Conservation (phyloP, 768 basidiomycete genomes). For the Leucosporidium scottii region DNA sequence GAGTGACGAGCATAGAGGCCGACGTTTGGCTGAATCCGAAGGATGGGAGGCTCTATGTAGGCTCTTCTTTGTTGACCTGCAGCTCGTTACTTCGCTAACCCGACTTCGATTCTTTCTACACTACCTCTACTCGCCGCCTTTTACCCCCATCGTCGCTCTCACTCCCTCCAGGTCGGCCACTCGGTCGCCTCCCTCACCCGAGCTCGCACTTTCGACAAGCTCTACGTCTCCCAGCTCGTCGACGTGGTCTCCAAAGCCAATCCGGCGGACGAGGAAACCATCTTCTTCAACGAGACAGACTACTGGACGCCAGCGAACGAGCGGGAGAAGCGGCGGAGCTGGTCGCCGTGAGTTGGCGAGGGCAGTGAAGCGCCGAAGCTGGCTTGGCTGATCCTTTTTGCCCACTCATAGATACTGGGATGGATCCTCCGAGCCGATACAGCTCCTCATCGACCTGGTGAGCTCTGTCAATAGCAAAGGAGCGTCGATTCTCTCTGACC, state of each 20-base stretch:
- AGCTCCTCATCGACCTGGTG: too few relatives aligned
- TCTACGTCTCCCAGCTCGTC: constrained; percentile 25
- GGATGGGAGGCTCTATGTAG: constrained; percentile 27
- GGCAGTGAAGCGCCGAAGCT: not conserved
- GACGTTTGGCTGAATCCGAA: constrained; percentile 31
- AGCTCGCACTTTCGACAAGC: constrained; percentile 16
- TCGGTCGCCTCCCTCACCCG: constrained; percentile 17
- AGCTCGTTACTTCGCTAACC: too few relatives aligned
- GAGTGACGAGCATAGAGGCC: constrained; percentile 23
- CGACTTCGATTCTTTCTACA: too few relatives aligned
- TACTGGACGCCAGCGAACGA: constrained; percentile 11
- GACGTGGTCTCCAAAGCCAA: constrained; percentile 20
- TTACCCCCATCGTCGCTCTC: too few relatives aligned
- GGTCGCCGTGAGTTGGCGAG: constrained; percentile 6
- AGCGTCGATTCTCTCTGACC: too few relatives aligned
- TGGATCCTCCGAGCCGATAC: too few relatives aligned
- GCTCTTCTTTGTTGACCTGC: too few relatives aligned
- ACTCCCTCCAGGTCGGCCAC: constrained; percentile 21
- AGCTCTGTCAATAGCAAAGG: too few relatives aligned
- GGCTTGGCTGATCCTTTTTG: too few relatives aligned
- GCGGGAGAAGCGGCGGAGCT: constrained; percentile 12
- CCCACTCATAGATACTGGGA: too few relatives aligned
- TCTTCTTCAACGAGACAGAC: constrained; percentile 19
- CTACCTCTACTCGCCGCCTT: too few relatives aligned
- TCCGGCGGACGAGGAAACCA: constrained; percentile 4